Conservation (phyloP, 192 early-diverging fungal genomes). For the Coemansia sp. region DNA sequence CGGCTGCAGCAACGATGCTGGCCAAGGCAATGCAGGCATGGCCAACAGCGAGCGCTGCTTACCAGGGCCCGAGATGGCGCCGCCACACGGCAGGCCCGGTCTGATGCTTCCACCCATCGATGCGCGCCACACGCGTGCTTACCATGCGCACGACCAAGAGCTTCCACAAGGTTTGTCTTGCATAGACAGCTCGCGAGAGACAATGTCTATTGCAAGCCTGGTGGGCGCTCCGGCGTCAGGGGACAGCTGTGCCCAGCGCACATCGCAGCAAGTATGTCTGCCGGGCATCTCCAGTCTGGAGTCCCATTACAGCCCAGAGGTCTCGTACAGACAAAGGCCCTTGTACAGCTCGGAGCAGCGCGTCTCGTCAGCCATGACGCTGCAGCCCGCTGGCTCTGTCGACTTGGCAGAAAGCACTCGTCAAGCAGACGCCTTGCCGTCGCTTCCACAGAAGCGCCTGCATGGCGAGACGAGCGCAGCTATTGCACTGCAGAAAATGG, state of each 20-base stretch:
- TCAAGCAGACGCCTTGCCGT: neutral
- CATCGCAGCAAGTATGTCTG: neutral
- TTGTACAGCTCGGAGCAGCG: neutral
- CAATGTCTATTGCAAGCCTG: constrained; percentile 34
- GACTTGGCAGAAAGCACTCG: neutral
- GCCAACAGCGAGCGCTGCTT: neutral
- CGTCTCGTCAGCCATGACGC: neutral
- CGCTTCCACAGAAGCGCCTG: constrained; percentile 5
- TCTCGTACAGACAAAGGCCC: neutral
- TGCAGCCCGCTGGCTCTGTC: neutral
- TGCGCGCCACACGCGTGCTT: neutral
- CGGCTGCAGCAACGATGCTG: constrained; percentile 1
- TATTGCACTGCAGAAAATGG: constrained; percentile 26
- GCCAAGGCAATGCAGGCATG: neutral
- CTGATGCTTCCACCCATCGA: constrained; percentile 21
- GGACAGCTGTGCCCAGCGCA: neutral
- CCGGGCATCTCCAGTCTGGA: constrained; percentile 11
- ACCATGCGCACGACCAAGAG: neutral
- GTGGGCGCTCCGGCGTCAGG: constrained; percentile 10
- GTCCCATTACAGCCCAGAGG: neutral
- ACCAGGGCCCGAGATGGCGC: no score
- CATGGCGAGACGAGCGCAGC: constrained; percentile 11
- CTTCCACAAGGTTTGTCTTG: neutral
- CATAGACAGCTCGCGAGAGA: constrained; percentile 9
- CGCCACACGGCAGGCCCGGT: no score